Evolutionary conservation across 1,139 yeast genomes (phyloP).

Genomic region (Magnusiomyces suaveolens): DNA sequence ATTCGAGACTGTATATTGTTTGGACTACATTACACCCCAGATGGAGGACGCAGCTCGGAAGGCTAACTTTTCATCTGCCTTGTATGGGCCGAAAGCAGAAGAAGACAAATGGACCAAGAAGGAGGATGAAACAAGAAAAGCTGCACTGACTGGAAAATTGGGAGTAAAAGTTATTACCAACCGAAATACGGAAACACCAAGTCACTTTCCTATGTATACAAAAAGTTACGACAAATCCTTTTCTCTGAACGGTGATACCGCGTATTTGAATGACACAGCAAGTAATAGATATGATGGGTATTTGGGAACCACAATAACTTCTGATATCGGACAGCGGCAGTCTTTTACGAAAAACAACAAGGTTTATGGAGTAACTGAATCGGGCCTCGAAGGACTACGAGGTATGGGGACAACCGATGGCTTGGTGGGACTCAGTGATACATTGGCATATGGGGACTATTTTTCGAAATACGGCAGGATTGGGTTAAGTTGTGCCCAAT

Average conservation of each 20-base stretch:
- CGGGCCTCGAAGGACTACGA: not conserved
- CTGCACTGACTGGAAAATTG: not conserved
- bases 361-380: no score
- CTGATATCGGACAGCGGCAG: no score
- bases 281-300: no score
- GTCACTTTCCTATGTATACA: no score
- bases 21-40: not conserved
- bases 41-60: conserved; percentile 1
- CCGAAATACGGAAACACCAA: not conserved
- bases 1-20: not conserved
- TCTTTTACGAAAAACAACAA: no score
- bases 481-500: not conserved
- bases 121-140: not conserved
- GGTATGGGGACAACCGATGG: not conserved
- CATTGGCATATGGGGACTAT: not conserved
- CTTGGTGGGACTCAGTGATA: not conserved
- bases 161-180: not conserved
- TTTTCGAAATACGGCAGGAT: not conserved
- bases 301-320: no score
- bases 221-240: no score
- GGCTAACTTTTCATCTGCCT: not conserved
- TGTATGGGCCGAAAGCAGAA: not conserved
- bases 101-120: not conserved
- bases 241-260: no score
- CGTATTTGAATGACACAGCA: no score